Base-by-base conservation (phyloP, 2,329 filamentous ascomycete genomes). In the Xenoacremonium recifei region DNA sequence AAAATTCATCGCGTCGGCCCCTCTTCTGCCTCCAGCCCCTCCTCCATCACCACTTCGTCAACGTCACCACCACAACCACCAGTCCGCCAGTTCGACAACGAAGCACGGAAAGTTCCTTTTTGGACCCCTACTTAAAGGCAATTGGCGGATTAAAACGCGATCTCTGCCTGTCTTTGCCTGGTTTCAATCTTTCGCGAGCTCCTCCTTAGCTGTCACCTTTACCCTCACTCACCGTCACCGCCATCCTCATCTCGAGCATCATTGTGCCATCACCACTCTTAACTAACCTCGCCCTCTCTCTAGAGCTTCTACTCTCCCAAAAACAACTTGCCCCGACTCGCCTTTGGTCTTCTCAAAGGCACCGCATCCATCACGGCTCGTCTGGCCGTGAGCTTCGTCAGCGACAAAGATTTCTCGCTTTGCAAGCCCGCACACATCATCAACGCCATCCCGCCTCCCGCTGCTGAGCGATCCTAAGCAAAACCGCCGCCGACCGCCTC, bases 311-410 rank as follows among this genome's bases (percentile, higher is more conserved):
- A 27, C 23, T 27, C 9, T 13, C 9, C 9, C 23, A 27, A 27
- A 15, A 31, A 32, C 21, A 42, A 44, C 17, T 37, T 29, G 16
- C 27, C 40, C 49, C 50, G 64, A 60, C 58, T 57, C 21, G 80
- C 80, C 80, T 84, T 84, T 84, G 80, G 77, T 82, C 77, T 68
- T 59, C 53, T 76, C 79, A 84, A 84, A 84, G 80, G 80, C 79
- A 74, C 64, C 61, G 55, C 44, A 54, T 53, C 60, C 67, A 82
- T 62, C 65, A 84, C 81, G 81, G 81, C 80, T 83, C 70, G 69
- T 62, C 65, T 62, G 71, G 79, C 80, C 80, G 78, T 77, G 52
- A 71, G 64, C 61, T 71, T 80, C 65, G 72, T 82, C 65, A 79
- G 76, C 73, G 77, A 83, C 69, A 79, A 84, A 81, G 76, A 84